Evolutionary conservation across 257 asterid species (phyloP).

Genomic region (Scutellaria minor): DNA sequence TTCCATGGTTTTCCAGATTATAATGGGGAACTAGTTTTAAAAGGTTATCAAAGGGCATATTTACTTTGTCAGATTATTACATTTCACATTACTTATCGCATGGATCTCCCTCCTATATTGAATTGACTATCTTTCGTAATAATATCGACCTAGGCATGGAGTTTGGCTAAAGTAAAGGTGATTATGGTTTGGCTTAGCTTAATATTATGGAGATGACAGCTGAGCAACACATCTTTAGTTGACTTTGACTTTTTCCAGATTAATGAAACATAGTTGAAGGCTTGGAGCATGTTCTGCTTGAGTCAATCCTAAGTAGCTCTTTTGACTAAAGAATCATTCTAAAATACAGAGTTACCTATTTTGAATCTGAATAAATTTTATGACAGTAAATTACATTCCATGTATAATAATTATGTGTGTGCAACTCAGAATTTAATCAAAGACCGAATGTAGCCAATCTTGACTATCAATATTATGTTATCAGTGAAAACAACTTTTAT

Average conservation of each 20-base stretch:
- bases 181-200: constrained; percentile 15
- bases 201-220: constrained; percentile 12
- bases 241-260: not conserved
- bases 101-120: too few species aligned
- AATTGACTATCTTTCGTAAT: not conserved
- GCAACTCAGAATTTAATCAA: too few species aligned
- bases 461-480: too few species aligned
- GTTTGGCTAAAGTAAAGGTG: constrained; percentile 42
- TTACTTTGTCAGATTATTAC: not conserved
- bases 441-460: too few species aligned
- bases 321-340: constrained; percentile 34
- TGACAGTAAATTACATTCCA: too few species aligned
- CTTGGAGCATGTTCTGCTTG: constrained; percentile 29
- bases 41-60: constrained; percentile 4
- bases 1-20: constrained; percentile 11
- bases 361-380: too few species aligned
- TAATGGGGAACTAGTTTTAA: not conserved
- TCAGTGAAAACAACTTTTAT: not conserved
- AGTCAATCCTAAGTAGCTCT: constrained; percentile 27
- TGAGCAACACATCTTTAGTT: constrained; percentile 15
- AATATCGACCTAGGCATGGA: constrained; percentile 21
- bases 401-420: too few species aligned
- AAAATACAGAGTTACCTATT: not conserved
- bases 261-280: not conserved
- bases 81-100: not conserved